Evolutionary conservation across 306 rosid genomes (phyloP), one percentile per base, ranked within the genome.

Genomic region (Prunus campanulata): DNA sequence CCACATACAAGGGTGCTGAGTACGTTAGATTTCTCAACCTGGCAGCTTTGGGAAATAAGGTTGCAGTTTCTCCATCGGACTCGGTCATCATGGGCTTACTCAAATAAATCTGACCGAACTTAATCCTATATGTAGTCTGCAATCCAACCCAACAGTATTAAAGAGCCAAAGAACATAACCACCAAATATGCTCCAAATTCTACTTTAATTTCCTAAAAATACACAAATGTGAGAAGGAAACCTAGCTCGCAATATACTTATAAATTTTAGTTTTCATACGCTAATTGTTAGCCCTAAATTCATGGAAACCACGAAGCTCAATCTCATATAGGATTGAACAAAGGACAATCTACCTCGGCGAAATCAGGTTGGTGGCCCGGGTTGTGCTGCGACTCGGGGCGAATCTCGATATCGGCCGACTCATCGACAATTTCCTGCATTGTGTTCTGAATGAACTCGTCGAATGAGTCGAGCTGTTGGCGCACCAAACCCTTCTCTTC

Each of bases 21-120:
- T 95, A 95, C 0, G 99, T 95, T 6, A 95, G 86, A 74, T 95
- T 95, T 77, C 98, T 88, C 85, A 95, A 74, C 87, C 98, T 88
- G 22, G 98, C 98, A 72, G 97, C 97, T 88, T 92, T 95, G 15
- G 98, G 98, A 87, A 92, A 95, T 77, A 95, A 83, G 70, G 97
- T 95, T 5, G 97, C 95, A 12, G 98, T 95, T 78, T 95, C 97
- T 72, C 98, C 98, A 57, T 95, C 97, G 30, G 97, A 92, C 78
- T 95, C 98, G 0, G 97, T 95, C 98, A 95, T 95, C 97, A 92
- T 95, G 3, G 98, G 98, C 83, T 92, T 92, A 88, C 97, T 92
- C 82, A 95, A 77, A 80, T 95, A 95, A 80, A 95, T 95, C 91
- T 95, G 97, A 54, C 98, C 98, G 50, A 95, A 95, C 83, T 89